These are phyloP conservation scores for Boletus pseudo-olivaceus DNA, from an alignment of 768 basidiomycete genomes.

Conservation along the genomic window DNA sequence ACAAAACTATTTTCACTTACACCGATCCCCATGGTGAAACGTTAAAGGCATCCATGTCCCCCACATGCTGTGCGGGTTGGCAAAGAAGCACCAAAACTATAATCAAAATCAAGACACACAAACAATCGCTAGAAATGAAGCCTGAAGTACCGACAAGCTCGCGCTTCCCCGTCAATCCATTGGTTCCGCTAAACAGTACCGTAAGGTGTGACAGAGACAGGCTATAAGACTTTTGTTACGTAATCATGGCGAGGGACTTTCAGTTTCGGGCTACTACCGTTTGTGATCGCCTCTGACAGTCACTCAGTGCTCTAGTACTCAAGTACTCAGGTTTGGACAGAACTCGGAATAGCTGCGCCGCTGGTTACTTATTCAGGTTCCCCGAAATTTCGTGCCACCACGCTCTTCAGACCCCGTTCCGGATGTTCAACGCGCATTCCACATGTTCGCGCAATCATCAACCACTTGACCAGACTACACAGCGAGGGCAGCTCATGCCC, in stretches of 20 bases:
- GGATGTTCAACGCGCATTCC: slow-evolving; percentile 31
- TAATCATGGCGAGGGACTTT: slow-evolving; percentile 2
- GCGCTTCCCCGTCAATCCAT: background rate
- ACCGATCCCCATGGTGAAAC: background rate
- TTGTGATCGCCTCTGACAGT: slow-evolving; percentile 1
- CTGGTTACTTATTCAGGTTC: slow-evolving; percentile 8
- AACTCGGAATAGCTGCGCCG: slow-evolving; percentile 9
- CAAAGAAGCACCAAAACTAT: background rate
- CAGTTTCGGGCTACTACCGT: background rate
- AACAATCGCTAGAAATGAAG: background rate
- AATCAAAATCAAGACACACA: background rate
- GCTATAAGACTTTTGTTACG: slow-evolving; percentile 4
- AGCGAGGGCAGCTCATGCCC: slow-evolving; percentile 24
- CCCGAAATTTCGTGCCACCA: slow-evolving; percentile 20
- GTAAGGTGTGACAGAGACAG: background rate
- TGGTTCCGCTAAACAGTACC: background rate
- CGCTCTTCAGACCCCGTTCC: slow-evolving; percentile 26
- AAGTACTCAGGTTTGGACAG: background rate
- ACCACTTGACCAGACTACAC: slow-evolving; percentile 24
- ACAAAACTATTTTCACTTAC: background rate
- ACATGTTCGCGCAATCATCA: slow-evolving; percentile 31
- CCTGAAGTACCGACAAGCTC: background rate
- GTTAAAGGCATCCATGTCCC: background rate
- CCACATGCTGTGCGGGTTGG: background rate
- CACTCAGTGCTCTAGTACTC: background rate